These are phyloP conservation scores for Metarhizium brunneum DNA, from an alignment of 2,329 filamentous ascomycete species.

Conservation along the genomic window DNA sequence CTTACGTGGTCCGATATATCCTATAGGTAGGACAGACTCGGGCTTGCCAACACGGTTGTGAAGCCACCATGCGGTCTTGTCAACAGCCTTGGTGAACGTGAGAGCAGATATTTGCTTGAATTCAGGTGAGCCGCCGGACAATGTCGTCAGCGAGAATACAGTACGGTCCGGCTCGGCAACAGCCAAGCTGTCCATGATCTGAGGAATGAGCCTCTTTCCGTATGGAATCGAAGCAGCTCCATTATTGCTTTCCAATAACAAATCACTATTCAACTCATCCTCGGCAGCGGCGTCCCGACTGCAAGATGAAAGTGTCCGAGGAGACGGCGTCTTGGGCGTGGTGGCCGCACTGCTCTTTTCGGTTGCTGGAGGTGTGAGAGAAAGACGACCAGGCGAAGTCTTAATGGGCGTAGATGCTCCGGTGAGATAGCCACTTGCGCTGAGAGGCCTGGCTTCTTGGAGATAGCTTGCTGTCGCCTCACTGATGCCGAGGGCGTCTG, in stretches of 20 bases:
- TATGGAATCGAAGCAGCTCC: not conserved
- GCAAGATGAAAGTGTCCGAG: not conserved
- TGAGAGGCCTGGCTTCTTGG: conserved; percentile 2
- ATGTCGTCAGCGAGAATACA: conserved; percentile 15
- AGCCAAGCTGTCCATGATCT: conserved; percentile 20
- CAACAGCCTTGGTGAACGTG: conserved; percentile 15
- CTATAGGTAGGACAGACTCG: conserved; percentile 12
- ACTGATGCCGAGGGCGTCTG: not conserved
- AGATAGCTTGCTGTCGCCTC: not conserved
- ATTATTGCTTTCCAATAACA: not conserved
- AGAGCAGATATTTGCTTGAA: conserved; percentile 16
- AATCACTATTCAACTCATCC: not conserved
- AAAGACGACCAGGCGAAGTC: not conserved
- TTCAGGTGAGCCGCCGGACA: conserved; percentile 6
- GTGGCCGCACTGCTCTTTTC: not conserved
- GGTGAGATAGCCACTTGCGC: not conserved
- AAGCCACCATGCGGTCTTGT: conserved; percentile 23
- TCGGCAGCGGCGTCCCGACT: not conserved
- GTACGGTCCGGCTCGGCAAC: conserved; percentile 14
- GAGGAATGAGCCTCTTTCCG: conserved; percentile 17
- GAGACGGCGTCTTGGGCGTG: not conserved
- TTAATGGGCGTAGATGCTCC: not conserved
- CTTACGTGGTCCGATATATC: conserved; percentile 25
- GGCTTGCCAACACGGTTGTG: conserved; percentile 11
- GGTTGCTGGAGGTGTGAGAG: not conserved